Conservation (phyloP, 495 filamentous ascomycete species). For the Thermochaetoides thermophila region DNA sequence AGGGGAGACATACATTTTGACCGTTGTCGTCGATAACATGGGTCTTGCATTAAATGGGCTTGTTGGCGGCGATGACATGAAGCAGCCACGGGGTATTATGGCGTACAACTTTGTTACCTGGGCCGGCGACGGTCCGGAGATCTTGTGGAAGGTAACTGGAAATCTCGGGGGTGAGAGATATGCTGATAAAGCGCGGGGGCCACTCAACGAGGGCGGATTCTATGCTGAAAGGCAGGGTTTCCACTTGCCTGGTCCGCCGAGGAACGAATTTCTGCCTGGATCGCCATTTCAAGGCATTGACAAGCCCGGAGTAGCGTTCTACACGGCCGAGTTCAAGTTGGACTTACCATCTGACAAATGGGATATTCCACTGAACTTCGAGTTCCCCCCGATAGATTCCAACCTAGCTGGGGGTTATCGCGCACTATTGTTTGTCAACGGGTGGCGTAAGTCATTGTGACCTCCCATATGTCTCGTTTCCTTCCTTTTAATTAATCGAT, state of each 20-base stretch:
- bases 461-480: too few relatives aligned
- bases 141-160: conserved; percentile 60
- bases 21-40: conserved; percentile 60
- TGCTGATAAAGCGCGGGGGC: conserved; percentile 48
- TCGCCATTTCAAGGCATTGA: conserved; percentile 38
- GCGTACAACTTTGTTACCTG: conserved; percentile 35
- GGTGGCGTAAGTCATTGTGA: conserved; percentile 38
- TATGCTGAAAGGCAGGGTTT: conserved; percentile 56
- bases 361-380: conserved; percentile 49
- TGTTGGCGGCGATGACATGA: conserved; percentile 48
- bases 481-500: background rate
- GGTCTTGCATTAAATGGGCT: conserved; percentile 49
- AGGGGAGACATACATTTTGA: conserved; percentile 45
- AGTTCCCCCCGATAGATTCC: conserved; percentile 38
- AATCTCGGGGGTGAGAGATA: conserved; percentile 66
- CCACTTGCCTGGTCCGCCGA: conserved; percentile 49
- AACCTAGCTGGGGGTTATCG: too few relatives aligned
- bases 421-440: conserved; percentile 66
- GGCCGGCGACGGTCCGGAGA: conserved; percentile 26
- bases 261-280: conserved; percentile 26
- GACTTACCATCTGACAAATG: conserved; percentile 36
- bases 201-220: conserved; percentile 62
- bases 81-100: conserved; percentile 55
- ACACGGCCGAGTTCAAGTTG: conserved; percentile 43
- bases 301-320: conserved; percentile 47